Evolutionary conservation across 164 flowering plant species (phyloP), one percentile per base, ranked within the genome.

Genomic region (Liquidambar formosana): DNA sequence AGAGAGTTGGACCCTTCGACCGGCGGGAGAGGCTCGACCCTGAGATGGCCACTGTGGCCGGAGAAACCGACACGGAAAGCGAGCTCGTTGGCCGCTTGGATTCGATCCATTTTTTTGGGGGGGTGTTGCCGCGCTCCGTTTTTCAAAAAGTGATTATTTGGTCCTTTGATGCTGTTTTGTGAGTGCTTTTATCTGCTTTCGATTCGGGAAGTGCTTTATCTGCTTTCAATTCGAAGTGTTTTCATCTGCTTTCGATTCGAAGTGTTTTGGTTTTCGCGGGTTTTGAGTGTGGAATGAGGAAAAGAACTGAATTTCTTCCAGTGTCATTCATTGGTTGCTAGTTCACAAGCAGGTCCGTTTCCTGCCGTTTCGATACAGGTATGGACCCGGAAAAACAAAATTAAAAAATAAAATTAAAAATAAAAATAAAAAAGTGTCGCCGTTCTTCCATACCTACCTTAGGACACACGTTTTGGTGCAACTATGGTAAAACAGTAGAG

Each of bases 41-140:
- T 64, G 78, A 95, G 96, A 73, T 93, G 99, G 43, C 99, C 99
- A 68, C 91, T 82, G 84, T 92, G 82, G 21, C 99, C 99, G 49
- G 98, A 76, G 78, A 93, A 87, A 8, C 93, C 96, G 70, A 93
- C 83, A 66, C 92, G 89, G 74, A 93, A 93, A 22, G 90, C 67
- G 3, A 91, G 68, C 62, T 84, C 98, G 61, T 82, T 84, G 1
- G 84, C 76, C 5, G 81, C 90, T 5, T 69, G 67, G 61, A 95
- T 75, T 43, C 89, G 87, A 47, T 93, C 89, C 99, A 95, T 95
- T 68, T n/a, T n/a, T n/a, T n/a, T n/a, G n/a, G n/a, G n/a, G n/a
- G n/a, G 52, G 19, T 10, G n/a, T 23, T 26, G 14, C 12, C 33
- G 9, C 21, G n/a, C 59, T 22, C 9, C 4, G 4, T 4, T 46